Percentiles rank a stretch among this genome's conserved stretches.
Conservation (phyloP, 2,329 filamentous ascomycete genomes). For the Aspergillus sp. region DNA sequence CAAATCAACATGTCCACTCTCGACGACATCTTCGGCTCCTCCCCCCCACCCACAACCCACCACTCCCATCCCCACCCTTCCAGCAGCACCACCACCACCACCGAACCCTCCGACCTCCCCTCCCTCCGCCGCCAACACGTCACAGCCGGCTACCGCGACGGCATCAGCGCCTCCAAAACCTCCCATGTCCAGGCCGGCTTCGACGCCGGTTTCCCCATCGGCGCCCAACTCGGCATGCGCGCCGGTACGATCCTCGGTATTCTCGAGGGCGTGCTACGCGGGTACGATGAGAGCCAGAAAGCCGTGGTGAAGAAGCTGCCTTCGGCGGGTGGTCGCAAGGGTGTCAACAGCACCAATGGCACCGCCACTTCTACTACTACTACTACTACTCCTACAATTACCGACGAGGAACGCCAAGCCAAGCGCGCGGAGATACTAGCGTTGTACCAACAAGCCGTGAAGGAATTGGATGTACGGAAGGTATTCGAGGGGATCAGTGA, state of each 20-base stretch:
- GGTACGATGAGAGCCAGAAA: conserved; percentile 33
- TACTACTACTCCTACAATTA: neutral
- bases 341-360: neutral
- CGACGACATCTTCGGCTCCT: conserved; percentile 48
- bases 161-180: conserved; percentile 74
- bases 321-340: conserved; percentile 20
- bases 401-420: conserved; percentile 36
- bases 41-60: conserved; percentile 25
- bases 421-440: conserved; percentile 37
- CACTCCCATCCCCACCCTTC: neutral
- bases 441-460: conserved; percentile 50
- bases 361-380: conserved; percentile 1
- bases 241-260: conserved; percentile 76
- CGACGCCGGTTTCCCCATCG: conserved; percentile 84
- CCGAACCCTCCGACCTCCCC: conserved; percentile 67
- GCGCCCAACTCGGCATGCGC: conserved; percentile 74
- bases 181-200: conserved; percentile 81
- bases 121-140: conserved; percentile 74
- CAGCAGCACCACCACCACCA: conserved; percentile 8
- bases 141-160: conserved; percentile 88
- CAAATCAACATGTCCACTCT: conserved; percentile 27
- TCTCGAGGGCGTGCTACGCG: conserved; percentile 67
- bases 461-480: conserved; percentile 61
- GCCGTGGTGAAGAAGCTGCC: conserved; percentile 31
- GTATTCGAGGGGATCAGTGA: conserved; percentile 57